Conservation (phyloP, 75 land plant genomes). For the Pinus tabuliformis region DNA sequence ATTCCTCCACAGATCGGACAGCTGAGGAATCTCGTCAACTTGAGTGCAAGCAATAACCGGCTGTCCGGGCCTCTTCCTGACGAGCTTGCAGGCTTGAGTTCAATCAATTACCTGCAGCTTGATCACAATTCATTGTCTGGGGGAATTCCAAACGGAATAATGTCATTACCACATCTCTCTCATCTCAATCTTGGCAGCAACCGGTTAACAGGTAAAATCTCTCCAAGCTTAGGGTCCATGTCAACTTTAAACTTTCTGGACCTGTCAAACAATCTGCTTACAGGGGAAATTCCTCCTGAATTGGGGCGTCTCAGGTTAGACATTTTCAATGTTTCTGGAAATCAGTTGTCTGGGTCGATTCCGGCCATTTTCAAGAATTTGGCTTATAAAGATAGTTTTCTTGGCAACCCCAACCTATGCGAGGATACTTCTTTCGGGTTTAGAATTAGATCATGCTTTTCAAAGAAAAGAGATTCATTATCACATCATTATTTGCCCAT, state of each 20-base stretch:
- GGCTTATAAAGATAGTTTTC: not conserved
- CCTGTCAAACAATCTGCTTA: conserved; percentile 14
- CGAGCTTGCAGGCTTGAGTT: conserved; percentile 1
- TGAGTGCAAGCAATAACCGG: conserved; percentile 8
- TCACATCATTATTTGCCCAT: not conserved
- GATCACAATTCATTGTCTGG: too few relatives aligned
- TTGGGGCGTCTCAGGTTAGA: not conserved
- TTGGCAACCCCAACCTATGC: not conserved
- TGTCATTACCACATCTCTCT: not conserved
- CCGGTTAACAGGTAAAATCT: conserved; percentile 18
- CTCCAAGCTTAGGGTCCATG: not conserved
- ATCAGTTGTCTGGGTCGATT: conserved; percentile 5
- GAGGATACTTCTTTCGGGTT: conserved; percentile 11
- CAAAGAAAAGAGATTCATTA: not conserved
- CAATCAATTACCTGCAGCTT: too few relatives aligned
- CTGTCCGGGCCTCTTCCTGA: conserved; percentile 23
- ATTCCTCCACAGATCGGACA: conserved; percentile 23
- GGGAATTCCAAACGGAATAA: too few relatives aligned
- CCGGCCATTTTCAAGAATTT: not conserved
- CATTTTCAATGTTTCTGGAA: conserved; percentile 3
- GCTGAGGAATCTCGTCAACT: conserved; percentile 15
- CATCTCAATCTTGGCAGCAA: conserved; percentile 9
- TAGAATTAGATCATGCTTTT: not conserved
- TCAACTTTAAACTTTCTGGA: not conserved
- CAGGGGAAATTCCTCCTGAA: conserved; percentile 10